These are phyloP conservation scores for Melaleuca quinquenervia DNA, from an alignment of 345 rosid species.

Conservation along the genomic window DNA sequence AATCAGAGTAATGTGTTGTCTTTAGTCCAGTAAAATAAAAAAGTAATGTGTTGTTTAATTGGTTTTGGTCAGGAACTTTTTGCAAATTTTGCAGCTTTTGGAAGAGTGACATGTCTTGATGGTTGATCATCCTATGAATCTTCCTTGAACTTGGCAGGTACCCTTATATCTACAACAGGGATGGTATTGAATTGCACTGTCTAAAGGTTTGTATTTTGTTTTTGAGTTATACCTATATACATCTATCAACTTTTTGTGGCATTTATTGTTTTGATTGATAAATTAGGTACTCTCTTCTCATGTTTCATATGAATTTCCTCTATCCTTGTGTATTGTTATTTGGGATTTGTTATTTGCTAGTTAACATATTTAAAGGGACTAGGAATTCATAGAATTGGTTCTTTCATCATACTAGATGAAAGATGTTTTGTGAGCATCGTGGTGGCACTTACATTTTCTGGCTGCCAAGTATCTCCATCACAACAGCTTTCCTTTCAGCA, in stretches of 20 bases:
- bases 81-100: background rate
- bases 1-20: background rate
- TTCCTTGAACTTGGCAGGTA: constrained; percentile 37
- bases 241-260: background rate
- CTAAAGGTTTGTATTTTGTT: constrained; percentile 45
- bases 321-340: background rate
- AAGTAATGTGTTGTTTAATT: background rate
- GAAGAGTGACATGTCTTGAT: background rate
- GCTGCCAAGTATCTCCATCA: background rate
- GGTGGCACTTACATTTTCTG: background rate
- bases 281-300: background rate
- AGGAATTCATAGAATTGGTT: background rate
- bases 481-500: background rate
- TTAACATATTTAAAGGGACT: background rate
- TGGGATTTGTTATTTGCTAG: background rate
- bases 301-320: background rate
- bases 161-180: constrained; percentile 64
- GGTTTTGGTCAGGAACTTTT: background rate
- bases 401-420: background rate
- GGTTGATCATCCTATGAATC: background rate
- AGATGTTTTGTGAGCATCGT: background rate
- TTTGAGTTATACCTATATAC: background rate
- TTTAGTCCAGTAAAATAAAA: background rate
- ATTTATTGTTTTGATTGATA: background rate
- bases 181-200: constrained; percentile 87